Evolutionary conservation across 2,329 filamentous ascomycete genomes (phyloP), one percentile per base, ranked within the genome.

Genomic region (Pyrenophora seminiperda): DNA sequence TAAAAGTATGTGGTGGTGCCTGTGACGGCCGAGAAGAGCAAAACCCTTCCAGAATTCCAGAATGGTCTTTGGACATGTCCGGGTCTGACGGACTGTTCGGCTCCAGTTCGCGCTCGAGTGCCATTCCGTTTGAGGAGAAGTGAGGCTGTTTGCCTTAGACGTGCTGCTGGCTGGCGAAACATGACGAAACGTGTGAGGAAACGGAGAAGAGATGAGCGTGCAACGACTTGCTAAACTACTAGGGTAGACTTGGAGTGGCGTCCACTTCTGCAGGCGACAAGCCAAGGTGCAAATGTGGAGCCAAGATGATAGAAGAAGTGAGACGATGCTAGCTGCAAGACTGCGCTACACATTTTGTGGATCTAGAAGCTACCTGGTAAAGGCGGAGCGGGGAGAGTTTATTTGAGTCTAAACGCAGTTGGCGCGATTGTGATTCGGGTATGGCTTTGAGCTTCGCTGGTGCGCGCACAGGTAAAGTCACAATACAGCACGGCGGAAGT

Each of bases 1-100:
- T 77, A 76, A 11, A 75, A 67, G 57, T 83, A 84, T 3, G 81
- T 77, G n/a, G 80, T 62, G 9, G 77, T 76, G 20, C 77, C 79
- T 14, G 79, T 78, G 40, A 81, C 76, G 20, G 76, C 75, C 39
- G 79, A 75, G 38, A 80, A 68, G 13, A 82, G 66, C 2, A 82
- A 52, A 4, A 77, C 79, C 34, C 77, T 73, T 14, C 74, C 68
- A 2, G 78, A 77, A 2, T 75, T 78, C 80, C 76, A 79, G 51
- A 79, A 79, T 1, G 69, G 60, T 30, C 59, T 66, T 30, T 61
- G 66, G 13, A 55, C 40, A 27, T 34, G 24, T 18, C 46, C 55
- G 17, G 61, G 37, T 43, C 52, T 66, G 49, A 59, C 52, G n/a
- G 51, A 44, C 13, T 61, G 59, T 33, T 65, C 65, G 47, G 61